Evolutionary conservation across 1,284 basidiomycete genomes (phyloP).

Genomic region (Cutaneotrichosporon dermatis): DNA sequence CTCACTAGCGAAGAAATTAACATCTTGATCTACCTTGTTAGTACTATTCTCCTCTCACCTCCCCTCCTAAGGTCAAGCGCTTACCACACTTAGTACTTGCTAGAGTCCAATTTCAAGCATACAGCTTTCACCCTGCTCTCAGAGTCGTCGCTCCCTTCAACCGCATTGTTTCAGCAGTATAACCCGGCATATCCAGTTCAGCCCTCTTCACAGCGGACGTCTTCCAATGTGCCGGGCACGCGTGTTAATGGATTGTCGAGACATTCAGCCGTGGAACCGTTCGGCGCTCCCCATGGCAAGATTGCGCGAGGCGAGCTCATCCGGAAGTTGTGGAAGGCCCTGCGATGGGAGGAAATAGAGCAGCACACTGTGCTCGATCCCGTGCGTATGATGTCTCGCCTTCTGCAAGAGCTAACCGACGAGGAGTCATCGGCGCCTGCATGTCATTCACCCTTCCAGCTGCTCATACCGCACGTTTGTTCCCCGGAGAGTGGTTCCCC

Average conservation of each 20-base stretch:
- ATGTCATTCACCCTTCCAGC: slow-evolving; percentile 41
- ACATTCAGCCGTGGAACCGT: not conserved
- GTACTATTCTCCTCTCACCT: slow-evolving; percentile 2
- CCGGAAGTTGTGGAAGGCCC: slow-evolving; percentile 42
- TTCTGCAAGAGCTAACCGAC: too few species aligned
- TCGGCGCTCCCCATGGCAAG: slow-evolving; percentile 13
- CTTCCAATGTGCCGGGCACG: slow-evolving; percentile 1
- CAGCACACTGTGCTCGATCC: slow-evolving; percentile 20
- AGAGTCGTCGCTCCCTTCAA: slow-evolving; percentile 38
- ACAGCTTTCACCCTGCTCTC: slow-evolving; percentile 42
- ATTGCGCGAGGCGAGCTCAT: slow-evolving; percentile 42
- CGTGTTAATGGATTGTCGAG: slow-evolving; percentile 13
- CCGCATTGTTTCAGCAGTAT: slow-evolving; percentile 40
- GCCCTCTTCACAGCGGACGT: slow-evolving; percentile 7
- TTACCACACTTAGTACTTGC: slow-evolving; percentile 33
- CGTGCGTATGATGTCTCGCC: not conserved
- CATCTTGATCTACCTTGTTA: slow-evolving; percentile 43
- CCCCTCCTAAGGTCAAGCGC: too few species aligned
- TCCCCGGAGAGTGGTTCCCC: slow-evolving; percentile 5
- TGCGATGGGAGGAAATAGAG: slow-evolving; percentile 45
- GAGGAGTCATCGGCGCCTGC: slow-evolving; percentile 8
- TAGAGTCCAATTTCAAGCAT: slow-evolving; percentile 45
- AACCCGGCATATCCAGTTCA: slow-evolving; percentile 29
- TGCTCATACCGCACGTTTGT: slow-evolving; percentile 38
- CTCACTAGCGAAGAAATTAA: slow-evolving; percentile 44